phyloP scores from a whole-genome alignment of 768 basidiomycete genomes.

The Mycena crocata region DNA sequence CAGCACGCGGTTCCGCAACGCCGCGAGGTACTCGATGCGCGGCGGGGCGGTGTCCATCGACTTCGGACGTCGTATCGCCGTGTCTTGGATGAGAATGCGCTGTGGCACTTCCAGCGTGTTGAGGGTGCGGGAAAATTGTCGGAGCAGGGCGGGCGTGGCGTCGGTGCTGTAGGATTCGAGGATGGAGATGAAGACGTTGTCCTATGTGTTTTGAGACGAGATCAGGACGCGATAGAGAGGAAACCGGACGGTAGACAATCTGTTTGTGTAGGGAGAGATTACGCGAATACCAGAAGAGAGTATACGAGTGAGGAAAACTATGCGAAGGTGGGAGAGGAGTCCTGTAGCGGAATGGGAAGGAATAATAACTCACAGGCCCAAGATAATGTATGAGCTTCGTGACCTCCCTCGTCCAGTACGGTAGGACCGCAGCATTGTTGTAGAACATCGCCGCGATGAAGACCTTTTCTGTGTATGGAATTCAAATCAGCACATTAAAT shows the following conservation, averaged over 20 bases:
- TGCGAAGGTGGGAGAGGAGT: background rate
- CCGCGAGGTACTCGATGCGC: constrained; percentile 51
- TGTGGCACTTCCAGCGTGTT: constrained; percentile 37
- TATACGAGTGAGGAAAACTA: no score
- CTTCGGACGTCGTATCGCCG: constrained; percentile 35
- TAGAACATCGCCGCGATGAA: constrained; percentile 56
- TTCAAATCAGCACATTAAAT: no score
- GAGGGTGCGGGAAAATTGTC: constrained; percentile 40
- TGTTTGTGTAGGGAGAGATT: no score
- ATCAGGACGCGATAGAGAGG: no score
- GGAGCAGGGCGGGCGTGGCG: constrained; percentile 43
- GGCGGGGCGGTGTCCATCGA: constrained; percentile 42
- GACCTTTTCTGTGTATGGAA: constrained; percentile 44
- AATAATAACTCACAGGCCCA: constrained; percentile 42
- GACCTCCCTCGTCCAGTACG: constrained; percentile 52
- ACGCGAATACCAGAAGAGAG: no score
- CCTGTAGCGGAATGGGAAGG: no score
- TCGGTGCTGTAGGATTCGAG: constrained; percentile 47
- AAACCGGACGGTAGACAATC: no score
- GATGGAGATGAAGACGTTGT: constrained; percentile 47
- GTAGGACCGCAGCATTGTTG: constrained; percentile 51
- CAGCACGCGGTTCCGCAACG: constrained; percentile 53
- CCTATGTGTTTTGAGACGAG: no score
- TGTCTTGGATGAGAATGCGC: constrained; percentile 45
- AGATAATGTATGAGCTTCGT: constrained; percentile 50